Evolutionary conservation across 2,329 filamentous ascomycete genomes (phyloP), one percentile per base, ranked within the genome.

Genomic region (Pseudogymnoascus pannorum): DNA sequence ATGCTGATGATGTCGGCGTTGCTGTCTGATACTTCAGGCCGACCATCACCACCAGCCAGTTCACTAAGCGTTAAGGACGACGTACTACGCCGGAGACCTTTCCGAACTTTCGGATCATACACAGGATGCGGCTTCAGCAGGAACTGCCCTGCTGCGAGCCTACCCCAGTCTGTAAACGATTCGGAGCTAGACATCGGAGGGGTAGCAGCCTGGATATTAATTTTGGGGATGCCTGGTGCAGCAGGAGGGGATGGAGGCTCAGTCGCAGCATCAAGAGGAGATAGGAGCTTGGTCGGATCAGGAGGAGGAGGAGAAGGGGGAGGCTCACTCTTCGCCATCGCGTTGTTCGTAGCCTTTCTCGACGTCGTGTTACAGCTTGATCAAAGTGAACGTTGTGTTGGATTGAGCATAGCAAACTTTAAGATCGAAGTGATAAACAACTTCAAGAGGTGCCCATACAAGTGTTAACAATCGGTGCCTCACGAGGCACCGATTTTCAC

Each of bases 21-120:
- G 24, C 44, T 54, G 44, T 54, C 44, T 54, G 44, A 54, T 54
- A 31, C 44, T 54, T 54, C 44, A 54, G 44, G 44, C 44, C 44
- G 44, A 54, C n/a, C 44, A 54, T 54, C 24, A 31, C 9, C 44
- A 31, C 44, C 44, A 54, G n/a, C 44, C 44, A 54, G 24, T 31
- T 54, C 44, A 29, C 44, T 54, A 54, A 54, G 44, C 44, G 44
- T 54, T 9, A 54, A 54, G 44, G 44, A 54, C 20, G 44, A 29
- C 44, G 24, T 14, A 54, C 44, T 54, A 54, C 44, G 44, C 9
- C 24, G 24, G 44, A 54, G 44, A 31, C 44, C 44, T 54, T 54
- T 29, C 44, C 44, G 44, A 54, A 54, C 44, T 54, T 54, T 54
- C 44, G 44, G 44, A 7, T 31, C n/a, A 54, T 31, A 54, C 44